These are phyloP conservation scores for Acephala macrosclerotiorum DNA, from an alignment of 2,329 filamentous ascomycete genomes.

Conservation along the genomic window DNA sequence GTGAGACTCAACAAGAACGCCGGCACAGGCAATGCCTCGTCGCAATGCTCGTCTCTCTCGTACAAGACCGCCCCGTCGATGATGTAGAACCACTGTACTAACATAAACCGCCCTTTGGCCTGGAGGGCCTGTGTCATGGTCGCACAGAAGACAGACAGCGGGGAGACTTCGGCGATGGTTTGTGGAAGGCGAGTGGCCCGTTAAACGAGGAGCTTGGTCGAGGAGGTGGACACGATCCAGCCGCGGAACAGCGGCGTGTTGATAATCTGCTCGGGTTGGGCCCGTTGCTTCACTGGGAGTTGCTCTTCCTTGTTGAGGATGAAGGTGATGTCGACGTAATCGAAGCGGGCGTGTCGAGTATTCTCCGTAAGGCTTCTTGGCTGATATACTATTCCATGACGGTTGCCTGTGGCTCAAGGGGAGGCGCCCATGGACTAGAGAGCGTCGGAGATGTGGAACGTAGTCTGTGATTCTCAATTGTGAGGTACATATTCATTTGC, in stretches of 20 bases:
- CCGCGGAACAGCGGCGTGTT: slow-evolving; percentile 6
- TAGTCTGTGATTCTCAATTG: slow-evolving; percentile 8
- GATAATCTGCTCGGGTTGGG: slow-evolving; percentile 12
- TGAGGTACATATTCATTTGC: slow-evolving; percentile 13
- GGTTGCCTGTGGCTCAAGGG: slow-evolving; percentile 3
- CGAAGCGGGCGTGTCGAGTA: slow-evolving; percentile 9
- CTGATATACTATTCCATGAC: slow-evolving; percentile 8
- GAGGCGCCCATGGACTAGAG: slow-evolving; percentile 6
- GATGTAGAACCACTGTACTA: slow-evolving; percentile 9
- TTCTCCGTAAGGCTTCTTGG: slow-evolving; percentile 7
- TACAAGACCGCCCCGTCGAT: slow-evolving; percentile 13
- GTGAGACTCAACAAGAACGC: not conserved
- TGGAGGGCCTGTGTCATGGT: slow-evolving; percentile 9
- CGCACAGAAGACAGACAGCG: slow-evolving; percentile 12
- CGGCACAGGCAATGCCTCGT: slow-evolving; percentile 5
- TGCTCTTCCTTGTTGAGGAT: slow-evolving; percentile 10
- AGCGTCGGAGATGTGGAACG: slow-evolving; percentile 6
- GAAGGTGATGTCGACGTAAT: slow-evolving; percentile 9
- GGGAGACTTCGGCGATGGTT: slow-evolving; percentile 13
- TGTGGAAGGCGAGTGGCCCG: slow-evolving; percentile 1
- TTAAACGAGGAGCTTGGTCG: slow-evolving; percentile 13
- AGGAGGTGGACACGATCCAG: slow-evolving; percentile 16
- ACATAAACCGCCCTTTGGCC: slow-evolving; percentile 9
- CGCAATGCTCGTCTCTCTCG: slow-evolving; percentile 9
- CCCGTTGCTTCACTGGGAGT: slow-evolving; percentile 8